Evolutionary conservation across 1,284 basidiomycete species (phyloP).

Genomic region (Sporisorium scitamineum): DNA sequence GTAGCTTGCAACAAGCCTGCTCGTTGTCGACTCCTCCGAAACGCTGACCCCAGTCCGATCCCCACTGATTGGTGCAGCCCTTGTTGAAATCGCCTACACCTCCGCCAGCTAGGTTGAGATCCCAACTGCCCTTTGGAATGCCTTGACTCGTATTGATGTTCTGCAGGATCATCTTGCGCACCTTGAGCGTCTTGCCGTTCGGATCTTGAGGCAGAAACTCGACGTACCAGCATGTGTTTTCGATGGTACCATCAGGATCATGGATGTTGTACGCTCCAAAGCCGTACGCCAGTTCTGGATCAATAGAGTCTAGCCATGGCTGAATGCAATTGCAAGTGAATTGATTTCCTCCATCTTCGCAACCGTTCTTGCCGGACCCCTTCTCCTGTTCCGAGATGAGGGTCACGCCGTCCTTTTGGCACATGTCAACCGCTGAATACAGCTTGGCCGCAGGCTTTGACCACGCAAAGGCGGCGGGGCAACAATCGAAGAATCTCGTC

Average conservation of each 20-base stretch:
- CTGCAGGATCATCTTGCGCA: conserved; percentile 40
- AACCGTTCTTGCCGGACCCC: conserved; percentile 17
- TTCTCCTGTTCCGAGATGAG: background rate
- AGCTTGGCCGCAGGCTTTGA: background rate
- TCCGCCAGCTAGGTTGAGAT: conserved; percentile 37
- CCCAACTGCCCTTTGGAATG: conserved; percentile 27
- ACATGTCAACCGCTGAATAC: conserved; percentile 27
- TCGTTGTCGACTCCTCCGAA: conserved; percentile 31
- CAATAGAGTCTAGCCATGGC: conserved; percentile 30
- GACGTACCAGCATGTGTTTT: conserved; percentile 30
- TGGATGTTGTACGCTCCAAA: conserved; percentile 43
- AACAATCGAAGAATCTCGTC: conserved; percentile 37
- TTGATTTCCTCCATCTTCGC: conserved; percentile 28
- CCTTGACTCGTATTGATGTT: conserved; percentile 41
- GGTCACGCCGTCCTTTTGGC: conserved; percentile 36
- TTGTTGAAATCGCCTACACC: conserved; percentile 34
- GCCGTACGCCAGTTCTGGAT: conserved; percentile 29
- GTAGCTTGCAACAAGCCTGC: conserved; percentile 31
- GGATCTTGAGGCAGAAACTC: conserved; percentile 29
- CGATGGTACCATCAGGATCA: conserved; percentile 23
- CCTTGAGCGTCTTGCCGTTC: conserved; percentile 32
- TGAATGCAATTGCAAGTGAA: conserved; percentile 37
- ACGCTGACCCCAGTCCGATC: conserved; percentile 19
- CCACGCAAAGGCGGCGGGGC: conserved; percentile 18
- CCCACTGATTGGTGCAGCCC: conserved; percentile 40